These are phyloP conservation scores for Yamadazyma friedrichii DNA, from an alignment of 1,139 yeast genomes.

Conservation along the genomic window DNA sequence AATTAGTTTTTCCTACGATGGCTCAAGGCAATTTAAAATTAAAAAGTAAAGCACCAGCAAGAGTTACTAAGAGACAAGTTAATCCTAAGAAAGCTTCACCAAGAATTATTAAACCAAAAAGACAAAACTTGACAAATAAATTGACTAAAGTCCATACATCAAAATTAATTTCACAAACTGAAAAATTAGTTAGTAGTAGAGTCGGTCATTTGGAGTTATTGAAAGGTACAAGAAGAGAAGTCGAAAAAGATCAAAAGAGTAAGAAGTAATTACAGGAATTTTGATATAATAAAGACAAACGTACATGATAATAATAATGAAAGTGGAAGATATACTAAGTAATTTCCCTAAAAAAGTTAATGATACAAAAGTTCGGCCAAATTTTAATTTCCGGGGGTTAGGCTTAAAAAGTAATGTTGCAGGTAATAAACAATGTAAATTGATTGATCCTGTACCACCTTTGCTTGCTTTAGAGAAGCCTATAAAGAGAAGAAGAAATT, in stretches of 20 bases:
- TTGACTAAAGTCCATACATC: slow-evolving; percentile 65
- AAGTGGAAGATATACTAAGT: slow-evolving; percentile 17
- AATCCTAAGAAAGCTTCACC: slow-evolving; percentile 75
- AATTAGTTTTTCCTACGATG: slow-evolving; percentile 37
- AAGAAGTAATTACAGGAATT: slow-evolving; percentile 8
- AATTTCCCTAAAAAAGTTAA: slow-evolving; percentile 13
- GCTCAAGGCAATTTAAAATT: slow-evolving; percentile 57
- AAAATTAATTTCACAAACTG: slow-evolving; percentile 71
- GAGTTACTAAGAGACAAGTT: slow-evolving; percentile 52
- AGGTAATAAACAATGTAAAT: neutral
- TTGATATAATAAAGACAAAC: slow-evolving; percentile 11
- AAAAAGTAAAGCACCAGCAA: slow-evolving; percentile 44
- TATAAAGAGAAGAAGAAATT: slow-evolving; percentile 5
- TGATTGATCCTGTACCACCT: slow-evolving; percentile 1
- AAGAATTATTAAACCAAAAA: slow-evolving; percentile 67
- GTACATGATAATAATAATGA: too few species aligned
- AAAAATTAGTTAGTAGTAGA: slow-evolving; percentile 78
- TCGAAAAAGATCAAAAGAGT: slow-evolving; percentile 56
- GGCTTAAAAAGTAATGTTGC: slow-evolving; percentile 1
- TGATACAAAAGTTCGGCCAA: neutral
- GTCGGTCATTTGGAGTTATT: slow-evolving; percentile 95
- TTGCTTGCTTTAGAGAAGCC: slow-evolving; percentile 2
- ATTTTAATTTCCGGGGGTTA: neutral
- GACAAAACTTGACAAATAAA: slow-evolving; percentile 46
- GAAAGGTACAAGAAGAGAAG: slow-evolving; percentile 86